Evolutionary conservation across 129 eudicot species (phyloP).

Genomic region (Pulicaria dysenterica): DNA sequence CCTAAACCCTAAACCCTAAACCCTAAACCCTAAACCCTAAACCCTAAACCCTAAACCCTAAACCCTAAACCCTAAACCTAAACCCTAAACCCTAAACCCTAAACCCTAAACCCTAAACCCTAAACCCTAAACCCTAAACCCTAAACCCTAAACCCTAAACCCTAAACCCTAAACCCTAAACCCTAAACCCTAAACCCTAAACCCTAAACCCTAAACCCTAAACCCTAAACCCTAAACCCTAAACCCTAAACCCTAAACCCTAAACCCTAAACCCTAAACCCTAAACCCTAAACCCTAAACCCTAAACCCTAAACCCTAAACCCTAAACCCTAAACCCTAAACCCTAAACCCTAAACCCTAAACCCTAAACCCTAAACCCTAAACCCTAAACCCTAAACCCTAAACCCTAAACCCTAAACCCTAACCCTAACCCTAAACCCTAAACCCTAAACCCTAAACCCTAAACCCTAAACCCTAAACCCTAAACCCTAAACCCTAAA

Average conservation of each 20-base stretch:
- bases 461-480: not conserved
- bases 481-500: not conserved
- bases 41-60: too few species aligned
- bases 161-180: not conserved
- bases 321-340: constrained; percentile 7
- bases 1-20: constrained; percentile 6
- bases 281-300: constrained; percentile 9
- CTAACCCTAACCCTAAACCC: not conserved
- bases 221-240: not conserved
- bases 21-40: not conserved
- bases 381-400: constrained; percentile 14
- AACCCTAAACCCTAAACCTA: not conserved
- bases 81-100: not conserved
- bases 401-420: not conserved
- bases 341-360: constrained; percentile 7
- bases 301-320: constrained; percentile 7
- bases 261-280: constrained; percentile 15
- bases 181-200: not conserved
- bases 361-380: constrained; percentile 9
- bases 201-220: constrained; percentile 3
- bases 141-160: constrained; percentile 1
- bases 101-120: constrained; percentile 14
- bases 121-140: constrained; percentile 13
- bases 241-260: constrained; percentile 10
- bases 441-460: not conserved